Conservation (phyloP, 176 grass and related monocot genomes). For the Zoysia pacifica region DNA sequence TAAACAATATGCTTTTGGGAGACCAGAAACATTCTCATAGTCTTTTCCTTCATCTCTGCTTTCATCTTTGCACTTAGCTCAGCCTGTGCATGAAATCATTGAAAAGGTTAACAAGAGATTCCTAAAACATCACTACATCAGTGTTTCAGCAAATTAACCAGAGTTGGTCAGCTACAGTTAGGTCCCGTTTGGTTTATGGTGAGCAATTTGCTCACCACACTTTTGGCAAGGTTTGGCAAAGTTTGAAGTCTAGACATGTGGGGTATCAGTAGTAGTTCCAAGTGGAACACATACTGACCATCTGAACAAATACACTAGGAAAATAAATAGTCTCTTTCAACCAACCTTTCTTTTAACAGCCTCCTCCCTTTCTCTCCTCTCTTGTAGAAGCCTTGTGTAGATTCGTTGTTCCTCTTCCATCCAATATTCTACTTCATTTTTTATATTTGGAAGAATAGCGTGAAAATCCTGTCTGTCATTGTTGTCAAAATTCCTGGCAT, state of each 20-base stretch:
- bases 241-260: no score
- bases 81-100: conserved; percentile 48
- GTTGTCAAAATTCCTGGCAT: conserved; percentile 82
- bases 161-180: background rate
- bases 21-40: conserved; percentile 81
- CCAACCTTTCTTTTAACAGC: conserved; percentile 59
- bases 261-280: background rate
- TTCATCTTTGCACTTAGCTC: conserved; percentile 72
- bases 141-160: background rate
- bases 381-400: conserved; percentile 69
- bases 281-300: background rate
- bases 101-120: conserved; percentile 21
- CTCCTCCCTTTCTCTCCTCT: conserved; percentile 65
- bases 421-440: conserved; percentile 61
- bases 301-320: background rate
- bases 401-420: conserved; percentile 69
- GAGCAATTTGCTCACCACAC: no score
- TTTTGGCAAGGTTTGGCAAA: no score
- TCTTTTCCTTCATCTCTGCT: conserved; percentile 79
- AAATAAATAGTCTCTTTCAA: conserved; percentile 6
- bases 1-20: conserved; percentile 95
- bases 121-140: background rate
- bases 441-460: conserved; percentile 58
- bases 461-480: conserved; percentile 80
- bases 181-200: no score